Conservation (phyloP, 768 basidiomycete species). For the Mycena filopes region DNA sequence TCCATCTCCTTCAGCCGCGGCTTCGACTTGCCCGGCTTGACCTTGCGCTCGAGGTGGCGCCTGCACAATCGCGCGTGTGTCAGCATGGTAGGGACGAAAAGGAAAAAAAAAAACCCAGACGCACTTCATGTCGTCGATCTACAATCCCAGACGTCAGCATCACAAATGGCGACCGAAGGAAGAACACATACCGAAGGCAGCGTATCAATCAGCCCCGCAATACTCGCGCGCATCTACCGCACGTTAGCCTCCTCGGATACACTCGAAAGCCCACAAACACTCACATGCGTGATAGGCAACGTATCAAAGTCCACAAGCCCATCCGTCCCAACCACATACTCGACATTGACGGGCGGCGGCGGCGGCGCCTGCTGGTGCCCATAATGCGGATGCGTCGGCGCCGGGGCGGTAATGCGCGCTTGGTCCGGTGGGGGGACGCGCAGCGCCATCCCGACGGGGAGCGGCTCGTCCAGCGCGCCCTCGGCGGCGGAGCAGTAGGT, state of each 20-base stretch:
- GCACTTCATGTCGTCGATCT: slow-evolving; percentile 27
- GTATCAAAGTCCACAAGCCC: slow-evolving; percentile 32
- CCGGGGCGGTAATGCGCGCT: slow-evolving; percentile 7
- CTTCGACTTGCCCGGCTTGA: slow-evolving; percentile 60
- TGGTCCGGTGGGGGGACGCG: slow-evolving; percentile 56
- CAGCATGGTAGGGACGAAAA: background rate
- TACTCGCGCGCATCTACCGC: slow-evolving; percentile 31
- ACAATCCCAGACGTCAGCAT: background rate
- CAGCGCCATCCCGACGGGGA: slow-evolving; percentile 70
- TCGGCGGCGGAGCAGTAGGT: slow-evolving; percentile 68
- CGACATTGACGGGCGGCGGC: background rate
- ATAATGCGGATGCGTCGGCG: background rate
- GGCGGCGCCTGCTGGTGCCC: background rate
- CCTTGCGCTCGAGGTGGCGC: slow-evolving; percentile 62
- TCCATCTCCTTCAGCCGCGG: slow-evolving; percentile 64
- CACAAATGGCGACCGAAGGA: background rate
- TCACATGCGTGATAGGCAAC: slow-evolving; percentile 25
- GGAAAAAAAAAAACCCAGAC: background rate
- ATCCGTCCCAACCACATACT: slow-evolving; percentile 6
- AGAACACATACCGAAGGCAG: slow-evolving; percentile 46
- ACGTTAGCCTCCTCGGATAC: background rate
- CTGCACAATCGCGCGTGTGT: slow-evolving; percentile 36
- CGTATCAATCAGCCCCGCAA: slow-evolving; percentile 27
- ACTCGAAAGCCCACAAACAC: background rate
- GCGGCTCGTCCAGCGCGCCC: slow-evolving; percentile 62